Base-by-base conservation (phyloP, 2,329 filamentous ascomycete species). In the Elsinoe batatas region DNA sequence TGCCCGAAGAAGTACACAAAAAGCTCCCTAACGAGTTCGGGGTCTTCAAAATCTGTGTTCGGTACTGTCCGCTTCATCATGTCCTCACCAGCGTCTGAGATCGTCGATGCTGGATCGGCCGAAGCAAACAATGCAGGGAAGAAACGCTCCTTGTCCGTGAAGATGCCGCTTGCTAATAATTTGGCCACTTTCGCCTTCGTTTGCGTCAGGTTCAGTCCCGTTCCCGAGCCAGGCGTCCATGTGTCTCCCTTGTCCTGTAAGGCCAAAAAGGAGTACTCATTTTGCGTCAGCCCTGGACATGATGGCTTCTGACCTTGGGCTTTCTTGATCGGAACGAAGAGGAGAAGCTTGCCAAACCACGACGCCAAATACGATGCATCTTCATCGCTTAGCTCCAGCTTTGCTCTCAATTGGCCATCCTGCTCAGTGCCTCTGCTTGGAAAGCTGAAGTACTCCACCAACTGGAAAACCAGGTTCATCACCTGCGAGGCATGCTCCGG, bases 61-160 rank as follows among this genome's bases (percentile, higher is more conserved):
- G 80, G 74, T 26, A 76, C 79, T 30, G 81, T 86, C 61, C 91
- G 79, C 70, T 96, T 98, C 61, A 97, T 71, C 49, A 94, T 81
- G 63, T 95, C 90, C 56, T 96, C 89, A 0, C 88, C 91, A n/a
- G 88, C 74, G n/a, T 86, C 82, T 10, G 87, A 83, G 36, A 96
- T 83, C 7, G 85, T 81, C 35, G 84, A 88, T 61, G 96, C 93
- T 1, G 83, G 74, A 69, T 91, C 91, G 0, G 89, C 84, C 22
- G 89, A 85, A 4, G 91, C 90, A 66, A 87, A 90, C 1, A 97
- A 71, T 0, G 89, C 86, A 0, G 91, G 86, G 11, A 96, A 69
- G 63, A 96, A 89, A 32, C 90, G 83, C 65, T 97, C 88, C 0
- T 82, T 72, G 59, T 96, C 89, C 0, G 75, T 83, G 69, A 98